phyloP scores from a whole-genome alignment of 495 filamentous ascomycete species.

The Staphylotrichum tortipilum region DNA sequence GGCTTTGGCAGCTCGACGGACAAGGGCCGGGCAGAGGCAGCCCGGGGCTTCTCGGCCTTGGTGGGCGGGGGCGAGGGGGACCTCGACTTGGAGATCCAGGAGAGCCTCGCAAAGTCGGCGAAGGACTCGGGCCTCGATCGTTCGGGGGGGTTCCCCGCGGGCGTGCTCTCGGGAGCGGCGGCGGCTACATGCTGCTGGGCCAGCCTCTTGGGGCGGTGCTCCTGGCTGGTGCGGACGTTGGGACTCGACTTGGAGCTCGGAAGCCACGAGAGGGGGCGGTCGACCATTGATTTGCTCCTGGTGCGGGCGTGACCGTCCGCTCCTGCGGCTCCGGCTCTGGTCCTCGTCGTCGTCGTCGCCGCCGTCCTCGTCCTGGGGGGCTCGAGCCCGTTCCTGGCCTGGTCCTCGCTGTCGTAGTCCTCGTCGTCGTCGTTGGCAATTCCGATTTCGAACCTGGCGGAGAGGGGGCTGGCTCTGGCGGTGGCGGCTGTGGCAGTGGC shows the following conservation, averaged over 20 bases:
- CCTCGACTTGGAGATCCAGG: constrained; percentile 56
- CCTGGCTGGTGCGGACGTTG: constrained; percentile 18
- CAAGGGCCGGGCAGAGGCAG: not conserved
- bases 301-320: constrained; percentile 23
- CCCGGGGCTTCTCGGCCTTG: constrained; percentile 14
- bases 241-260: constrained; percentile 34
- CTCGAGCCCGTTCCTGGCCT: too few species aligned
- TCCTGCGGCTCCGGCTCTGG: constrained; percentile 3
- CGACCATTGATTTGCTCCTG: constrained; percentile 32
- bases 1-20: constrained; percentile 18
- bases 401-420: too few species aligned
- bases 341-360: constrained; percentile 4
- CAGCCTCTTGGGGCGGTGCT: constrained; percentile 15
- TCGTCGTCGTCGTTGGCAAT: constrained; percentile 11
- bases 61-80: constrained; percentile 52
- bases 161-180: constrained; percentile 2
- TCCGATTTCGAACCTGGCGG: not conserved
- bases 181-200: constrained; percentile 18
- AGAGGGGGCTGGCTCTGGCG: too few species aligned
- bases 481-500: constrained; percentile 4
- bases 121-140: constrained; percentile 45
- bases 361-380: too few species aligned
- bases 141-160: constrained; percentile 17
- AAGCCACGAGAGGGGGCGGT: constrained; percentile 38
- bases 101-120: constrained; percentile 55